Evolutionary conservation across 495 filamentous ascomycete genomes (phyloP).

Genomic region (Recurvomyces mirabilis): DNA sequence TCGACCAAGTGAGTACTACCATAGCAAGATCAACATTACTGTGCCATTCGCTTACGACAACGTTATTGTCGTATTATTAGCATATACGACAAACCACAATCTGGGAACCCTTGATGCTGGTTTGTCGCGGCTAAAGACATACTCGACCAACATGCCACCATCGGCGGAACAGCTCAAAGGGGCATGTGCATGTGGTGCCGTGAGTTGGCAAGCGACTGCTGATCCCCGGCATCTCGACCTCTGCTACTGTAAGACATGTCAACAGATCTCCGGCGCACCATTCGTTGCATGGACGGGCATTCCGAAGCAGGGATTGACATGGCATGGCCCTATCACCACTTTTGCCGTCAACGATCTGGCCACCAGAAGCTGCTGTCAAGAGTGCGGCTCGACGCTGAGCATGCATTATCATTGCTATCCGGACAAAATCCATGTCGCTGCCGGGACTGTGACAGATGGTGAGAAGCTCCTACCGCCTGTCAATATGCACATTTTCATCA

Average conservation of each 20-base stretch:
- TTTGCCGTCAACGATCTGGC: conserved; percentile 6
- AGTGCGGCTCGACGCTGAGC: conserved; percentile 8
- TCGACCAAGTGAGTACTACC: too few relatives aligned
- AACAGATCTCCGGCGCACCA: conserved; percentile 8
- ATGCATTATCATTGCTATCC: conserved; percentile 12
- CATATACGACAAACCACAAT: too few relatives aligned
- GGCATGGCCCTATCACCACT: conserved; percentile 2
- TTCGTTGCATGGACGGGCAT: conserved; percentile 14
- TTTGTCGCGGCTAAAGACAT: too few relatives aligned
- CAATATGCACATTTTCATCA: conserved; percentile 7
- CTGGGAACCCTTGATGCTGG: too few relatives aligned
- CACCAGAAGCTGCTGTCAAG: conserved; percentile 5
- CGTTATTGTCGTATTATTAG: too few relatives aligned
- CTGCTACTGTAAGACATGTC: conserved; percentile 17
- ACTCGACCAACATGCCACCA: background rate
- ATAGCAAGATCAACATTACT: too few relatives aligned
- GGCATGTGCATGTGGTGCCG: conserved; percentile 10
- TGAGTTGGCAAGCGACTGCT: conserved; percentile 6
- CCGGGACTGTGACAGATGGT: background rate
- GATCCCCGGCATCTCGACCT: conserved; percentile 5
- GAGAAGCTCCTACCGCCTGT: background rate
- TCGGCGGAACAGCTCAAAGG: conserved; percentile 3
- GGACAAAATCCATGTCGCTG: conserved; percentile 12
- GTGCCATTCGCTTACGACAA: too few relatives aligned
- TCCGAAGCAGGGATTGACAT: conserved; percentile 3